phyloP scores from a whole-genome alignment of 2,329 filamentous ascomycete genomes.

The Fusarium napiforme region DNA sequence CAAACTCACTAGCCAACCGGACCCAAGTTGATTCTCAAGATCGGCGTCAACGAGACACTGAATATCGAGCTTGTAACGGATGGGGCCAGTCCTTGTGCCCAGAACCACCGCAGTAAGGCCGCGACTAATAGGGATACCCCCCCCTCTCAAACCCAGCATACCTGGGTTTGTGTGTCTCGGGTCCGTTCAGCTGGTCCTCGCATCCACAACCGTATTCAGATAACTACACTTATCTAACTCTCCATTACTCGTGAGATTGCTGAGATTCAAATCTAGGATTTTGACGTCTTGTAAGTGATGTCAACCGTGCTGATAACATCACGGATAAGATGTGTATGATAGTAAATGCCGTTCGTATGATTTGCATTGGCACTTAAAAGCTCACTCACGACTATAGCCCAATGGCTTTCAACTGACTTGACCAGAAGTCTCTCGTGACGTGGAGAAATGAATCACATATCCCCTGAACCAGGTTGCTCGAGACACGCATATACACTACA shows the following conservation, averaged over 20 bases:
- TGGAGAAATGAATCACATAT: conserved; percentile 6
- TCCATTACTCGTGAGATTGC: conserved; percentile 26
- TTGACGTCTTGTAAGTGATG: conserved; percentile 15
- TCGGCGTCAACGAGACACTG: conserved; percentile 48
- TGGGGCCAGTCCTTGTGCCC: conserved; percentile 27
- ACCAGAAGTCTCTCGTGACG: background rate
- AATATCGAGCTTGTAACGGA: conserved; percentile 38
- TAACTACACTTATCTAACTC: conserved; percentile 27
- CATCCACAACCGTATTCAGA: conserved; percentile 29
- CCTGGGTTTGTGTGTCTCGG: conserved; percentile 9
- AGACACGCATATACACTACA: conserved; percentile 6
- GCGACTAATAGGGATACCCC: conserved; percentile 38
- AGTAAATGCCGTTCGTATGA: too few relatives aligned
- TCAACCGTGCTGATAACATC: background rate
- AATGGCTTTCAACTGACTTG: background rate
- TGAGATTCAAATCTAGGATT: conserved; percentile 11
- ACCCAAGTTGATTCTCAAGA: conserved; percentile 33
- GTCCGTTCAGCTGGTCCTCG: conserved; percentile 28
- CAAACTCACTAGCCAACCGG: conserved; percentile 32
- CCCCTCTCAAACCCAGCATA: conserved; percentile 2
- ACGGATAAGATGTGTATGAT: background rate
- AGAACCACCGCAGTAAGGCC: conserved; percentile 47
- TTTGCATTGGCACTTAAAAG: background rate
- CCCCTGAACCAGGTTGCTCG: background rate
- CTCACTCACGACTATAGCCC: background rate